Conservation (phyloP, 306 rosid genomes). For the Fragaria nilgerrensis region DNA sequence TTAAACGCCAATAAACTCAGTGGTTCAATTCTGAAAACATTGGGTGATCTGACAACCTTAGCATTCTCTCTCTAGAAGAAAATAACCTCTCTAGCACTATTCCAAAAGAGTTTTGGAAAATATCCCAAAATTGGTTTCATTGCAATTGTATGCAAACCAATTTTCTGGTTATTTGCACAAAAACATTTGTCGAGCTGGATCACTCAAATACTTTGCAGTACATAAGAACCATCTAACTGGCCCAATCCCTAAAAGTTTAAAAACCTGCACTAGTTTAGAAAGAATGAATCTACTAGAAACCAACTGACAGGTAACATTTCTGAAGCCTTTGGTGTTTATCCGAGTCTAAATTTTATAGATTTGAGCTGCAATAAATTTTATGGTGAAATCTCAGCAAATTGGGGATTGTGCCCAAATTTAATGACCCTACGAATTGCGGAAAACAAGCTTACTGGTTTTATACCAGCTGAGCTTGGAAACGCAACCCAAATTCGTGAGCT, state of each 20-base stretch:
- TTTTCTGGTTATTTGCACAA: no score
- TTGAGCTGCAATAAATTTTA: constrained; percentile 10
- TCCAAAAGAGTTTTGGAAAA: no score
- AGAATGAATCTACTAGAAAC: background rate
- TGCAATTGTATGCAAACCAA: no score
- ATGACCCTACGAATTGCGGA: background rate
- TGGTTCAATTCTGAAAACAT: no score
- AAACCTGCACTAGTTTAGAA: constrained; percentile 29
- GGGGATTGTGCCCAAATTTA: constrained; percentile 2
- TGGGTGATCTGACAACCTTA: no score
- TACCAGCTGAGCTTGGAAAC: constrained; percentile 4
- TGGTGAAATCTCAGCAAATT: constrained; percentile 13
- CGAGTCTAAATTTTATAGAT: constrained; percentile 31
- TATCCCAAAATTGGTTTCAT: no score
- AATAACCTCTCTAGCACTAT: no score
- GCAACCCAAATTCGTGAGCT: background rate
- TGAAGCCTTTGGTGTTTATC: constrained; percentile 40
- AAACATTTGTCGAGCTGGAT: background rate
- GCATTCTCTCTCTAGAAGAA: rapidly evolving
- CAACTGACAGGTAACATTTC: constrained; percentile 31
- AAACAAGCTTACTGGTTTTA: constrained; percentile 8
- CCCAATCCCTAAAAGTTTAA: constrained; percentile 32
- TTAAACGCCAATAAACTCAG: no score
- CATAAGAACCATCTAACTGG: background rate
- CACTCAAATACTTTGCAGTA: background rate